Percentiles rank a stretch among this genome's conserved stretches.
phyloP scores from a whole-genome alignment of 2,329 filamentous ascomycete species.

The Ceratocystis smalleyi region DNA sequence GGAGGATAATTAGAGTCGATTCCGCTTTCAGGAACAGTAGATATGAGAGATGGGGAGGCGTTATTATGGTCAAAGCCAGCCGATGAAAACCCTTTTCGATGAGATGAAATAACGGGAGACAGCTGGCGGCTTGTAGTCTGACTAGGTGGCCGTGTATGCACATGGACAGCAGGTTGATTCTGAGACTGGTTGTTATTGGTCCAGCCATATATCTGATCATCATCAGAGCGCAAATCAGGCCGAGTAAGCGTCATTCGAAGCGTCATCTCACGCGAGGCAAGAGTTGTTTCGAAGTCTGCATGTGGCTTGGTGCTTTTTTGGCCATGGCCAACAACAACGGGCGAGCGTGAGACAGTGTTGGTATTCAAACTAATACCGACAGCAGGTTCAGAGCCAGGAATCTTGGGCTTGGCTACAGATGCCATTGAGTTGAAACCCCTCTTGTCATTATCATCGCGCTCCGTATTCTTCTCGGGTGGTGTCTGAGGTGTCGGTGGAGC shows the following conservation, averaged over 20 bases:
- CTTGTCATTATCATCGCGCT: slow-evolving; percentile 25
- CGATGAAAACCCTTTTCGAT: slow-evolving; percentile 1
- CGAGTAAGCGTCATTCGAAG: slow-evolving; percentile 88
- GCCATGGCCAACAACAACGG: slow-evolving; percentile 6
- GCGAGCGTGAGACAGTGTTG: slow-evolving; percentile 16
- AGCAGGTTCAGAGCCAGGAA: neutral
- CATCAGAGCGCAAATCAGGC: slow-evolving; percentile 64
- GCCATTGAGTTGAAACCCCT: slow-evolving; percentile 18
- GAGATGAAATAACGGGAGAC: neutral
- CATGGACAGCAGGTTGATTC: neutral
- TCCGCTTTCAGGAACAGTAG: neutral
- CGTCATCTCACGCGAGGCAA: slow-evolving; percentile 61
- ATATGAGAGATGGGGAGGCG: neutral
- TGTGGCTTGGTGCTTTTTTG: slow-evolving; percentile 20
- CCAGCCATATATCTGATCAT: slow-evolving; percentile 59
- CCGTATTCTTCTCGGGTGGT: neutral
- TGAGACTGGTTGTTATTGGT: slow-evolving; percentile 25
- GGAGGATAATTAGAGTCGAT: neutral
- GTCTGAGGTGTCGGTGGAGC: slow-evolving; percentile 42
- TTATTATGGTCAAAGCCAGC: neutral
- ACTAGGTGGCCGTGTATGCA: slow-evolving; percentile 6
- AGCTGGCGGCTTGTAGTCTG: slow-evolving; percentile 9
- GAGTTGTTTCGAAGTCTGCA: slow-evolving; percentile 13
- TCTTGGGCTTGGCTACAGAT: neutral
- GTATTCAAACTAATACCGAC: slow-evolving; percentile 20